Percentiles rank a stretch among this genome's conserved stretches.
These are phyloP conservation scores for Kodamaea arcana DNA, from an alignment of 1,139 yeast genomes.

Conservation along the genomic window DNA sequence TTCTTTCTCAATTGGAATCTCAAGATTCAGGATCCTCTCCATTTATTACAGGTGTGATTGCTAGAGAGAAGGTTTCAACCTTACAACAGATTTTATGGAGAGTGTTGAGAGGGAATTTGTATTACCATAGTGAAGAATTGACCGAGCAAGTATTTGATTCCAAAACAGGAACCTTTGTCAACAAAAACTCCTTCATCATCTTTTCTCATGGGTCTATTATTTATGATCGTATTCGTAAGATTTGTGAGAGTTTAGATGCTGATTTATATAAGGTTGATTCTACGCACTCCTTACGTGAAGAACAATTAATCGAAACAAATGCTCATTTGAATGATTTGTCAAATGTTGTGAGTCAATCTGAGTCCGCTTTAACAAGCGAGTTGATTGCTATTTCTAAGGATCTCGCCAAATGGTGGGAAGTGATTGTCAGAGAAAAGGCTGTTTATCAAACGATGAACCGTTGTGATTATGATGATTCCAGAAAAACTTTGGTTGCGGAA, in stretches of 20 bases:
- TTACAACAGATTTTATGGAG: conserved; percentile 92
- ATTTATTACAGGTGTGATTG: conserved; percentile 81
- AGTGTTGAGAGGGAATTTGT: conserved; percentile 83
- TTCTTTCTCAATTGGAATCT: conserved; percentile 23
- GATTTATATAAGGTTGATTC: conserved; percentile 37
- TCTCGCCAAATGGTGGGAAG: conserved; percentile 65
- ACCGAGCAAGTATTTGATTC: conserved; percentile 48
- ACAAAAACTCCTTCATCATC: conserved; percentile 42
- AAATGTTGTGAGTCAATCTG: conserved; percentile 51
- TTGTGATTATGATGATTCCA: conserved; percentile 62
- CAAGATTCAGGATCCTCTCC: conserved; percentile 23
- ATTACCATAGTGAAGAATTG: conserved; percentile 66
- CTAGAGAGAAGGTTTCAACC: conserved; percentile 62
- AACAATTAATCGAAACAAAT: conserved; percentile 56
- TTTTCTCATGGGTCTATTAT: conserved; percentile 43
- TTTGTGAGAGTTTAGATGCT: conserved; percentile 46
- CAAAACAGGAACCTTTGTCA: conserved; percentile 27
- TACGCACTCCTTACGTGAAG: conserved; percentile 26
- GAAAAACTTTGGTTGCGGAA: conserved; percentile 66
- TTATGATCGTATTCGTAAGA: conserved; percentile 37
- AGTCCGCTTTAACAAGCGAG: conserved; percentile 63
- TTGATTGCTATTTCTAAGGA: conserved; percentile 70
- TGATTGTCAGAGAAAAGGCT: conserved; percentile 67
- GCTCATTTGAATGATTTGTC: conserved; percentile 53
- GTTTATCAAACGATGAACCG: conserved; percentile 63